Conservation (phyloP, 1,284 basidiomycete species). For the Inonotus hispidus region DNA sequence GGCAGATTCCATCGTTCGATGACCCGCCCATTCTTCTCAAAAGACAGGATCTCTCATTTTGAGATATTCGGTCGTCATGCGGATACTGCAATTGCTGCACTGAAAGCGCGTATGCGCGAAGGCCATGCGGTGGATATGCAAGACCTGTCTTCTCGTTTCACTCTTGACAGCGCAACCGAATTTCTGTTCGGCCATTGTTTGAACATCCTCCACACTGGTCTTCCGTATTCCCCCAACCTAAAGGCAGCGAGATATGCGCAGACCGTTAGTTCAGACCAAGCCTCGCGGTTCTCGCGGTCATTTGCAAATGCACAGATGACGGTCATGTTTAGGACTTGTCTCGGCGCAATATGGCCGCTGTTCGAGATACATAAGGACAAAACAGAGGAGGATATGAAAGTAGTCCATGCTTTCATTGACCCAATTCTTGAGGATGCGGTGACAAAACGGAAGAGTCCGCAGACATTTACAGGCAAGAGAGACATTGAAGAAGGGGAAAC, state of each 20-base stretch:
- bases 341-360: conserved; percentile 43
- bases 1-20: conserved; percentile 24
- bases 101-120: conserved; percentile 34
- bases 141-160: conserved; percentile 33
- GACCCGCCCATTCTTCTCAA: conserved; percentile 26
- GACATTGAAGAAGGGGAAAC: conserved; percentile 36
- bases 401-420: conserved; percentile 45
- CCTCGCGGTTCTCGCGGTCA: conserved; percentile 4
- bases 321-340: conserved; percentile 34
- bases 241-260: background rate
- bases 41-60: conserved; percentile 25
- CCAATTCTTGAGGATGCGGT: conserved; percentile 46
- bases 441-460: conserved; percentile 26
- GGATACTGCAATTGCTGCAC: conserved; percentile 25
- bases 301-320: conserved; percentile 33
- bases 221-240: conserved; percentile 29
- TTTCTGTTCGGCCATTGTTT: conserved; percentile 35
- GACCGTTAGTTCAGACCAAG: conserved; percentile 21
- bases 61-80: conserved; percentile 26
- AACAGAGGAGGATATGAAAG: conserved; percentile 38
- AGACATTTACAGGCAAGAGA: conserved; percentile 20
- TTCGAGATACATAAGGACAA: conserved; percentile 43
- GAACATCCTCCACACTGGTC: conserved; percentile 27
- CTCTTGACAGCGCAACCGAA: conserved; percentile 35
- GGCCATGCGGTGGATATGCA: conserved; percentile 48